Evolutionary conservation across 1,139 yeast genomes (phyloP).

Genomic region (Yamadazyma mexicana): DNA sequence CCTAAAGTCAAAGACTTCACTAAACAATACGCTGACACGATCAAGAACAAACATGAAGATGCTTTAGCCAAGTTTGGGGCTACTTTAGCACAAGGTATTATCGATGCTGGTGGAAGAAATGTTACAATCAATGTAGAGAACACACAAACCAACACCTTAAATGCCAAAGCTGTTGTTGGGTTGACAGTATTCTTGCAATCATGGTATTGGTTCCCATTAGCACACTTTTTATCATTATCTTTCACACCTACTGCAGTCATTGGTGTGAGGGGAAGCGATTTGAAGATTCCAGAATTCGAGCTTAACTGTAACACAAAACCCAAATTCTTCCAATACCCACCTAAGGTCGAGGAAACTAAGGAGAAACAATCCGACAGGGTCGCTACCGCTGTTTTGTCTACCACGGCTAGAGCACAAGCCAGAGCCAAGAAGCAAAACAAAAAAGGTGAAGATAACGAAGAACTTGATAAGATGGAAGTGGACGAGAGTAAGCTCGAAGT

Average conservation of each 20-base stretch:
- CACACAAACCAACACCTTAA: slow-evolving; percentile 85
- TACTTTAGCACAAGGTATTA: slow-evolving; percentile 93
- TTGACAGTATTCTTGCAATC: slow-evolving; percentile 86
- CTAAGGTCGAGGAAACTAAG: slow-evolving; percentile 76
- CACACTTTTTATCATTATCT: slow-evolving; percentile 89
- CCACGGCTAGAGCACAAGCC: slow-evolving; percentile 89
- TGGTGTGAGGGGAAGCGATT: slow-evolving; percentile 78
- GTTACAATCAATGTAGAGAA: slow-evolving; percentile 93
- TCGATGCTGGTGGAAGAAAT: slow-evolving; percentile 98
- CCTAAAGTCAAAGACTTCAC: slow-evolving; percentile 80
- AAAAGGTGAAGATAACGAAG: slow-evolving; percentile 39
- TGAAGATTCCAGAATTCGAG: slow-evolving; percentile 83
- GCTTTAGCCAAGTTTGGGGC: slow-evolving; percentile 98
- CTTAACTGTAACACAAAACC: slow-evolving; percentile 80
- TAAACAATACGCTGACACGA: slow-evolving; percentile 71
- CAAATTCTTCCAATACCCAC: slow-evolving; percentile 85
- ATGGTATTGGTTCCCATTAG: slow-evolving; percentile 99
- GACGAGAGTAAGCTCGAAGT: slow-evolving; percentile 20
- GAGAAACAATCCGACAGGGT: slow-evolving; percentile 87
- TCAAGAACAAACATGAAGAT: slow-evolving; percentile 89
- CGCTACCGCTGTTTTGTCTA: slow-evolving; percentile 90
- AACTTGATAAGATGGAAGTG: slow-evolving; percentile 24
- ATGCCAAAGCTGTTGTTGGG: slow-evolving; percentile 90
- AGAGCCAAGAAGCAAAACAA: slow-evolving; percentile 80
- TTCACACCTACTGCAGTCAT: slow-evolving; percentile 90